Evolutionary conservation across 2,329 filamentous ascomycete genomes (phyloP), one percentile per base, ranked within the genome.

Genomic region (Phyllosticta citribraziliensis): DNA sequence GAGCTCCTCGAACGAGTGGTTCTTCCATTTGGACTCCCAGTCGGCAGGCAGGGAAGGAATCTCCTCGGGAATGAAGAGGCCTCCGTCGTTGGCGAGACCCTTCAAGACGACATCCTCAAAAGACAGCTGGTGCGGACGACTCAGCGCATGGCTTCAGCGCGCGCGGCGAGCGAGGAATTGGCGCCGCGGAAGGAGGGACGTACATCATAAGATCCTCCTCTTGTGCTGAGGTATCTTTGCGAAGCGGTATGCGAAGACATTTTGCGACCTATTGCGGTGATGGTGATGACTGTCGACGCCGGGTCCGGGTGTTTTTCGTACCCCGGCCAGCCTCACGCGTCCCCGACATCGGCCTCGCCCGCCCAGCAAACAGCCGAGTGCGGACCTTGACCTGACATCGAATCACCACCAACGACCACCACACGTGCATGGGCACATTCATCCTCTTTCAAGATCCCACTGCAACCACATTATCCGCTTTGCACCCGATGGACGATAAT

Each of bases 51-150:
- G 74, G 4, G 78, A 73, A 56, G 91, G 91, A 64, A 95, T 88
- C 65, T 88, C 82, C 72, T 96, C 87, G 52, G 92, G 92, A 65
- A 96, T 88, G 79, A 93, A 96, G 27, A 96, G 85, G 58, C 92
- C 92, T 62, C 91, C 90, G 70, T 97, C 92, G 54, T 84, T 80
- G 62, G 91, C 91, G 62, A 96, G 85, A 53, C 91, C 91, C 75
- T 96, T 95, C 66, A 96, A 81, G 51, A 96, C 91, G 55, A 91
- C 91, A 59, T 91, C 86, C 75, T 97, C 92, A 73, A 97, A 96
- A 58, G 90, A 92, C 67, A 95, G 82, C 88, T 92, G 64, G 51
- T 55, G 51, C 62, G 64, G 65, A 55, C 51, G 52, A 58, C 35
- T 62, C 56, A 62, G 61, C 61, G 61, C 27, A 52, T 27, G 25